Conservation (phyloP, 495 filamentous ascomycete genomes). For the Talaromyces borbonicus region DNA sequence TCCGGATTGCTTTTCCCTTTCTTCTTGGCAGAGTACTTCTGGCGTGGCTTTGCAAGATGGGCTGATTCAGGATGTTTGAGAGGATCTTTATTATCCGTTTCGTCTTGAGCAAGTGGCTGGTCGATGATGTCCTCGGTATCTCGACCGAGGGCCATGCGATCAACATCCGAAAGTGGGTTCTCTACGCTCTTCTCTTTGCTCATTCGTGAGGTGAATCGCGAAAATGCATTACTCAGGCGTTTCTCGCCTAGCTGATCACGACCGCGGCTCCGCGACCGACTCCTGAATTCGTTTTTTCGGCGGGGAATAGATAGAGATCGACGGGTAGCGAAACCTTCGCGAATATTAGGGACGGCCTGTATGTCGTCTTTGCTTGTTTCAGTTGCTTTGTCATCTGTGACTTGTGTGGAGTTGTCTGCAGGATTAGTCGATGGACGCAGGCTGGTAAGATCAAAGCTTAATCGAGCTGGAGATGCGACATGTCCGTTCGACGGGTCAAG, state of each 20-base stretch:
- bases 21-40: slow-evolving; percentile 29
- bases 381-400: slow-evolving; percentile 9
- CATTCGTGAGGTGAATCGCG: slow-evolving; percentile 48
- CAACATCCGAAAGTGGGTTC: slow-evolving; percentile 19
- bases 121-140: slow-evolving; percentile 19
- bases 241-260: slow-evolving; percentile 58
- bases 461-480: slow-evolving; percentile 17
- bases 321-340: slow-evolving; percentile 7
- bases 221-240: slow-evolving; percentile 55
- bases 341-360: slow-evolving; percentile 30
- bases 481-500: background rate
- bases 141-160: slow-evolving; percentile 21
- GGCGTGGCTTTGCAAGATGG: slow-evolving; percentile 25
- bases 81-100: slow-evolving; percentile 25
- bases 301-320: slow-evolving; percentile 39
- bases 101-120: slow-evolving; percentile 13
- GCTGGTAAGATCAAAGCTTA: slow-evolving; percentile 35
- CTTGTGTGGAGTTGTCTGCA: slow-evolving; percentile 19
- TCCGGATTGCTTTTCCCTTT: slow-evolving; percentile 49
- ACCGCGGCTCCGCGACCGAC: slow-evolving; percentile 53
- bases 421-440: slow-evolving; percentile 19
- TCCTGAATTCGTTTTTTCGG: slow-evolving; percentile 44
- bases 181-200: slow-evolving; percentile 30
- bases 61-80: slow-evolving; percentile 15
- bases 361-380: slow-evolving; percentile 27